Evolutionary conservation across 2,329 filamentous ascomycete genomes (phyloP).

Genomic region (Berkeleyomyces basicola): DNA sequence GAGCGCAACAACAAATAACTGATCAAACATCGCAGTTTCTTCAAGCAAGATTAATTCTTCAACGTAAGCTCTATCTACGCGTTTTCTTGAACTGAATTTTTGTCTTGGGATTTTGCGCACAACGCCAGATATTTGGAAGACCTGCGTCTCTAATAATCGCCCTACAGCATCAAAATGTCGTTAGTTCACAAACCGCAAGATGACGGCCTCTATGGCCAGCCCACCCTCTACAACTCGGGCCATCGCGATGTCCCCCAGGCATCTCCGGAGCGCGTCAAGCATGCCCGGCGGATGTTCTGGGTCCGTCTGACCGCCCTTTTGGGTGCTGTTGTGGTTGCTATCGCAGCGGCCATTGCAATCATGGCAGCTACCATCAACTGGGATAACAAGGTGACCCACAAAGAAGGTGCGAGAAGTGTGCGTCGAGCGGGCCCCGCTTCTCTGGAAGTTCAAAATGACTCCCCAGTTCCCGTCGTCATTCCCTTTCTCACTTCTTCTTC

Average conservation of each 20-base stretch:
- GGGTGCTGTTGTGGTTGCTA: constrained; percentile 5
- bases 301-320: constrained; percentile 4
- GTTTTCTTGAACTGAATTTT: neutral
- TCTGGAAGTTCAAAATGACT: neutral
- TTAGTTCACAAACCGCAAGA: neutral
- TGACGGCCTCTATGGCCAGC: constrained; percentile 3
- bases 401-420: neutral
- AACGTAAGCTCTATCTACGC: neutral
- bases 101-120: neutral
- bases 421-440: constrained; percentile 5
- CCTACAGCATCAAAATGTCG: neutral
- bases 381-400: constrained; percentile 4
- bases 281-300: constrained; percentile 7
- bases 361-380: constrained; percentile 3
- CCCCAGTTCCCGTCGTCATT: neutral
- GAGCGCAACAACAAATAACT: neutral
- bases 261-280: neutral
- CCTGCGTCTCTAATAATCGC: neutral
- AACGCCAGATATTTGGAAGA: neutral
- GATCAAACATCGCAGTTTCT: neutral
- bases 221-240: neutral
- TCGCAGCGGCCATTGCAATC: constrained; percentile 2
- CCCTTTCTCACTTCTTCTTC: constrained; percentile 5
- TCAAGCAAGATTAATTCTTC: neutral
- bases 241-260: constrained; percentile 3